Percentiles rank a stretch among this genome's conserved stretches.
Evolutionary conservation across 331 rosid species (phyloP).

Genomic region (Cydonia oblonga): DNA sequence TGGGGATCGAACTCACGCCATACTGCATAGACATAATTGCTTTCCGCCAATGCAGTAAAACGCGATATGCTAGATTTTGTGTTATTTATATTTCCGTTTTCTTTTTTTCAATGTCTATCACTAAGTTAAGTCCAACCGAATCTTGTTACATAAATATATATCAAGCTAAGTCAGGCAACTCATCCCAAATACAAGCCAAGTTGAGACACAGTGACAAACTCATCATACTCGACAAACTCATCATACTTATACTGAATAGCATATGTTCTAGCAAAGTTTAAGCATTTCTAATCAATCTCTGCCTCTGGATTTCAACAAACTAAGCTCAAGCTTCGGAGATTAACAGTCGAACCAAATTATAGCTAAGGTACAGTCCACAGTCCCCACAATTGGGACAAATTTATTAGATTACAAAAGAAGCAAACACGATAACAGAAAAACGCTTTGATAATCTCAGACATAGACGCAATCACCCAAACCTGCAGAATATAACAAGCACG

Average conservation of each 20-base stretch:
- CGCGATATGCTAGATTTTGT: not conserved
- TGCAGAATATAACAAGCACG: not conserved
- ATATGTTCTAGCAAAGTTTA: not conserved
- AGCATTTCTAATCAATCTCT: not conserved
- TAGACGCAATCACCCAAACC: constrained; percentile 1
- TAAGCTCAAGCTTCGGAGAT: not conserved
- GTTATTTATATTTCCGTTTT: not conserved
- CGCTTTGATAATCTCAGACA: not conserved
- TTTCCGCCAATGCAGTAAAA: too few relatives aligned
- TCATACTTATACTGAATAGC: not conserved
- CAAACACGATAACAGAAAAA: too few relatives aligned
- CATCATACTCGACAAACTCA: not conserved
- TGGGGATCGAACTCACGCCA: too few relatives aligned
- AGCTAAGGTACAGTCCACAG: too few relatives aligned
- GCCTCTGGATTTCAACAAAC: not conserved
- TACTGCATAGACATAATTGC: too few relatives aligned
- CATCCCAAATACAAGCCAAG: not conserved
- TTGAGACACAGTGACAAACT: not conserved
- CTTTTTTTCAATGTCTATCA: not conserved
- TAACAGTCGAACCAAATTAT: too few relatives aligned
- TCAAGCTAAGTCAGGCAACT: not conserved
- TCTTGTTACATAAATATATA: not conserved
- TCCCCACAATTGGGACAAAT: too few relatives aligned
- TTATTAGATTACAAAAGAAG: too few relatives aligned
- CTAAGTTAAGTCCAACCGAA: not conserved